A percentile compares a stretch with the other conserved stretches of the same genome.
Conservation (phyloP, 2,329 filamentous ascomycete genomes). For the Botrytis medusae region DNA sequence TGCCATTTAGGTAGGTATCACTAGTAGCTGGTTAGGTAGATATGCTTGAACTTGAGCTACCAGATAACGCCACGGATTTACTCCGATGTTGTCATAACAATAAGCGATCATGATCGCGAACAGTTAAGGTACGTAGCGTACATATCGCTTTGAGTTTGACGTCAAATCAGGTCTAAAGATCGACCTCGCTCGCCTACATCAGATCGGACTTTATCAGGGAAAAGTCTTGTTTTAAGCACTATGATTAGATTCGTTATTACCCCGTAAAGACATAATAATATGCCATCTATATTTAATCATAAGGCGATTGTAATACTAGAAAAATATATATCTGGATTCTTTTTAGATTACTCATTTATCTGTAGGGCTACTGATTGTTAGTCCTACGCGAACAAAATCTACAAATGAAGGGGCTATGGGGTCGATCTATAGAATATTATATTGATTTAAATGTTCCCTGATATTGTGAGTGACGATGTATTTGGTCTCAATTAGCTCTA, state of each 20-base stretch:
- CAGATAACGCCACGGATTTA: not conserved
- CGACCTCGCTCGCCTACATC: not conserved
- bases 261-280: not conserved
- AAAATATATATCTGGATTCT: not conserved
- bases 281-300: not conserved
- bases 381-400: not conserved
- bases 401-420: conserved; percentile 1
- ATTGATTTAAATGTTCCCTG: not conserved
- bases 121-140: not conserved
- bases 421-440: not conserved
- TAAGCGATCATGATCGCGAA: not conserved
- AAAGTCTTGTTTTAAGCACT: not conserved
- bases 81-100: not conserved
- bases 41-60: not conserved
- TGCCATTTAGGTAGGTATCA: not conserved
- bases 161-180: not conserved
- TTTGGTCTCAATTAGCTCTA: not conserved
- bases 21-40: conserved; percentile 8
- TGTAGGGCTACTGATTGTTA: not conserved
- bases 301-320: too few species aligned
- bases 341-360: not conserved
- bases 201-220: not conserved
- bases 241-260: not conserved
- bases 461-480: not conserved
- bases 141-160: not conserved